Evolutionary conservation across 371 early-diverging fungal genomes (phyloP), one percentile per base, ranked within the genome.

Genomic region (Fennellomyces sp.): DNA sequence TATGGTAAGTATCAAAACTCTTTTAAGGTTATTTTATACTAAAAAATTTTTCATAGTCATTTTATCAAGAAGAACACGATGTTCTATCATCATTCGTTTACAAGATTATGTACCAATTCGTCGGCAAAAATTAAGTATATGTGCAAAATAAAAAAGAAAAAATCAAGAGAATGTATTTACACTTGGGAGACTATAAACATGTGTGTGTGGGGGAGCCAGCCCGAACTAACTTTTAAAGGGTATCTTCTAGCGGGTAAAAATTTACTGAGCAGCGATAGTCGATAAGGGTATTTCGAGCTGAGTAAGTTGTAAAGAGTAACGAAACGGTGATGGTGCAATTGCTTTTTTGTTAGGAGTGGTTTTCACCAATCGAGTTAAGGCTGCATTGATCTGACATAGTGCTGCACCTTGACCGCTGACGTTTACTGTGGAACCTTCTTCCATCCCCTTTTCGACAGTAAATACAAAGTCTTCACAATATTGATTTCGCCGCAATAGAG

Each of bases 51-150:
- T 11, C 15, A 42, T 52, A 81, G 81, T 80, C 86, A 2, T 85
- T 85, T 68, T 85, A 85, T 71, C 86, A 85, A 61, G 82, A 79
- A 52, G 86, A 85, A 64, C 75, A 81, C 5, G 82, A 85, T 54
- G 83, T 83, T 0, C 66, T 85, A 7, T 85, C 86, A 2, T 75
- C 81, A 10, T 83, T 85, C 66, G 83, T 85, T 7, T 73, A 76
- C 17, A 79, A 80, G 48, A 69, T 83, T 38, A 82, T 83, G 71
- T 81, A 72, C 50, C 82, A 83, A 55, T 71, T 85, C 61, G 76
- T 85, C 50, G 75, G 80, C 50, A 81, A 68, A 67, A 79, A 84
- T 57, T 84, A 79, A 65, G 58, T 50, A 15, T n/a, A 30, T 51
- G 17, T 26, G 30, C 29, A 51, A 31, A 19, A 27, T 55, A 11